Evolutionary conservation across 2,329 filamentous ascomycete genomes (phyloP), one percentile per base, ranked within the genome.

Genomic region (Dactylonectria macrodidyma): DNA sequence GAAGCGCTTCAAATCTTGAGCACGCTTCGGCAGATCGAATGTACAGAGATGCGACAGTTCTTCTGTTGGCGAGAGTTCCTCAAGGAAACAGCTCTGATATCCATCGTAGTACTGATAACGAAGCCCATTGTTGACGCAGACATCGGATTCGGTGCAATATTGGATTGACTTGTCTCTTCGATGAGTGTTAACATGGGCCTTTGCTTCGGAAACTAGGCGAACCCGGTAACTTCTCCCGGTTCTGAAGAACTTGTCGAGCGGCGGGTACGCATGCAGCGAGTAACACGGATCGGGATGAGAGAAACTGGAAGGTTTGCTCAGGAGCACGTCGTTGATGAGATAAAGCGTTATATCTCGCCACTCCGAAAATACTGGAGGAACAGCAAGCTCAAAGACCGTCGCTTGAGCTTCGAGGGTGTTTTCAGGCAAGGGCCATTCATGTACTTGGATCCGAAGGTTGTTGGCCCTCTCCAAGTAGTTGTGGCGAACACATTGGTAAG

Each of bases 361-460:
- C 1, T 70, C 54, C 0, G 73, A 73, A 38, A 88, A 85, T 0
- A 11, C n/a, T 0, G 11, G 0, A 0, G 88, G 88, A 0, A 83
- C 66, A 0, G 69, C 62, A 0, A 91, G 77, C 67, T 91, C 89
- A 41, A 91, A 91, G 0, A 91, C 80, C 0, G 82, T 82, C 0
- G 86, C 78, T 68, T 87, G 84, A 0, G 82, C 82, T 14, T 80
- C 33, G 0, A 69, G n/a, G 0, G 50, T 0, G 0, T 80, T 16
- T 0, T 48, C 34, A 0, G 88, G 84, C 0, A 91, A 77, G 0
- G 89, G 88, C 87, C 87, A 91, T 72, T 92, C 90, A 66, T 88
- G 81, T 9, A 88, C 73, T 0, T 48, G 1, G 8, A 92, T n/a
- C n/a, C n/a, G n/a, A n/a, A n/a, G n/a, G n/a, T n/a, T n/a, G n/a